Percentiles rank a stretch among this genome's conserved stretches.
Evolutionary conservation across 1,139 yeast species (phyloP).

Genomic region (Zygoascus hellenicus): DNA sequence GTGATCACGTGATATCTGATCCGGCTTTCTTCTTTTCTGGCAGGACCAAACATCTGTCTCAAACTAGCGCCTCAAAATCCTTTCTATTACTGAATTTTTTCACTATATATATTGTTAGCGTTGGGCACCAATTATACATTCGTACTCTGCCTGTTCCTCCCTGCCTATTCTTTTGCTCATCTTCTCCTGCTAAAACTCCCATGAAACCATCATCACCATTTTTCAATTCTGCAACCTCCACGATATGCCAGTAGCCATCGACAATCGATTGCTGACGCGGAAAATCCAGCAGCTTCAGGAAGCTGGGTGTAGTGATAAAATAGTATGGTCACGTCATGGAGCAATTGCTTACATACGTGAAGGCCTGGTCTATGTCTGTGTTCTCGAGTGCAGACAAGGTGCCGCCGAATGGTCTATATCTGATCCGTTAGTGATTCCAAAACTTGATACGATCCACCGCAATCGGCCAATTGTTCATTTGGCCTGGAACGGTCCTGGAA

Average conservation of each 20-base stretch:
- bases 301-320: conserved; percentile 18
- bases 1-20: too few relatives aligned
- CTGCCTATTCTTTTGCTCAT: too few relatives aligned
- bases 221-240: neutral
- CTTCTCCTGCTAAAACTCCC: too few relatives aligned
- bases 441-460: conserved; percentile 20
- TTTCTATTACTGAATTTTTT: too few relatives aligned
- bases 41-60: too few relatives aligned
- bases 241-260: too few relatives aligned
- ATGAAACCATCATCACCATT: too few relatives aligned
- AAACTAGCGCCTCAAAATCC: too few relatives aligned
- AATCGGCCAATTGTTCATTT: conserved; percentile 31
- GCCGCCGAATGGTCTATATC: conserved; percentile 59
- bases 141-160: too few relatives aligned
- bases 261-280: neutral
- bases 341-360: conserved; percentile 55
- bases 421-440: conserved; percentile 36
- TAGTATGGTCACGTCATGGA: conserved; percentile 75
- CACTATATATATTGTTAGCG: too few relatives aligned
- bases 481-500: conserved; percentile 40
- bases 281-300: conserved; percentile 7
- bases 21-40: too few relatives aligned
- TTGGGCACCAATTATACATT: too few relatives aligned
- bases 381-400: conserved; percentile 60
- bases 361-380: conserved; percentile 45